Base-by-base conservation (phyloP, 1,139 yeast species). In the Hansenula lynferdii region DNA sequence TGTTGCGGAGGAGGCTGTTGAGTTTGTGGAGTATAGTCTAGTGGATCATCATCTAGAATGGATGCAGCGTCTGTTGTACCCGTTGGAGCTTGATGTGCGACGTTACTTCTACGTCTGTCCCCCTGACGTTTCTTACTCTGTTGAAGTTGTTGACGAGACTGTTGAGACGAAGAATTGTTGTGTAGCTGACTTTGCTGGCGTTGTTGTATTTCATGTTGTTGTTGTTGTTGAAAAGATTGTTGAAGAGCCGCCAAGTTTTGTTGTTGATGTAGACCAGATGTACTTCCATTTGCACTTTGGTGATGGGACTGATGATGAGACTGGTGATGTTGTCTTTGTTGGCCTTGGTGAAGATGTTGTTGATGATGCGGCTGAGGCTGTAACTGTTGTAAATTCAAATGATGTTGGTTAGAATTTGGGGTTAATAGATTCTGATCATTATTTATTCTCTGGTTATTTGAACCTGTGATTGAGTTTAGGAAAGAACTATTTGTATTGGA, bases 331-430 rank as follows among this genome's bases (percentile, higher is more conserved):
- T 24, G 31, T 21, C 26, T 16, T 23, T 25, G n/a, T 31, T 23
- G n/a, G 15, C 28, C 34, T 6, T 35, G 39, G 11, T 40, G 40
- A 5, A 27, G 31, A 16, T 38, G 43, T 27, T 28, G 34, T 30
- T 37, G 37, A 15, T 29, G 41, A 21, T 35, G 39, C 8, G 16
- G 35, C 10, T 26, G 33, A 17, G 30, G 30, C 27, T 31, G 21
- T 12, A 37, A 35, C 24, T 24, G 31, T 24, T 40, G 45, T 7
- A 45, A 15, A 8, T 50, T 39, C 1, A 44, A 28, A 6, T 51
- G 39, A 36, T 31, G 15, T 28, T 17, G 27, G 27, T 17, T 33
- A 22, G 11, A 19, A 28, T 35, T 6, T n/a, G 18, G 25, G 10
- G 29, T 15, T 35, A 31, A 26, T 15, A 22, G 7, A 22, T 29